Conservation (phyloP, 139 green algal species). For the Choricystis sp. region DNA sequence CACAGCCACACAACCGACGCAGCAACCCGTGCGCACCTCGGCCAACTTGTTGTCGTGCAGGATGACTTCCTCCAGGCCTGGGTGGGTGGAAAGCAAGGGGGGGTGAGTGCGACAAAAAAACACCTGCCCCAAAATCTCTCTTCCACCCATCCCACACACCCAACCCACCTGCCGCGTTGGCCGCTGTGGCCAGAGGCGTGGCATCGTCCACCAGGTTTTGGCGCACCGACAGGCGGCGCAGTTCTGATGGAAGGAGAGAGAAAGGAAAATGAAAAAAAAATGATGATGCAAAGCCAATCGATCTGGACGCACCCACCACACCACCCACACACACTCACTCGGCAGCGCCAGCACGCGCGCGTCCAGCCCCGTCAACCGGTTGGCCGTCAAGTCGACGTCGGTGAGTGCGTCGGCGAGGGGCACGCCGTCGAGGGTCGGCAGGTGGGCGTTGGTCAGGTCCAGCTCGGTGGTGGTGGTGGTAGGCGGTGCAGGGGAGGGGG, state of each 20-base stretch:
- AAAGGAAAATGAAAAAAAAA: too few species aligned
- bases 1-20: not conserved
- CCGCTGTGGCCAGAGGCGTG: constrained; percentile 10
- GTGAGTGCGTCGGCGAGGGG: constrained; percentile 21
- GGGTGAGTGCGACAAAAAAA: not conserved
- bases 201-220: constrained; percentile 63
- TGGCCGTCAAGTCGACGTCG: constrained; percentile 67
- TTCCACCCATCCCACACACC: not conserved
- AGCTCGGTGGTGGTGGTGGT: constrained; percentile 10
- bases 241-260: constrained; percentile 17
- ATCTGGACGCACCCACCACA: too few species aligned
- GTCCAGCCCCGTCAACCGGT: constrained; percentile 55
- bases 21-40: constrained; percentile 19
- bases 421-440: constrained; percentile 32
- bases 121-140: not conserved
- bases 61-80: constrained; percentile 47
- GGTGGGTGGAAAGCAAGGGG: not conserved
- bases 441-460: constrained; percentile 57
- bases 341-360: constrained; percentile 40
- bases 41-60: constrained; percentile 69
- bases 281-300: too few species aligned
- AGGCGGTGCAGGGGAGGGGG: too few species aligned
- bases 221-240: constrained; percentile 55
- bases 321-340: constrained; percentile 25
- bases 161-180: constrained; percentile 8